Base-by-base conservation (phyloP, 1,139 yeast genomes). In the Blastobotrys buckinghamii region DNA sequence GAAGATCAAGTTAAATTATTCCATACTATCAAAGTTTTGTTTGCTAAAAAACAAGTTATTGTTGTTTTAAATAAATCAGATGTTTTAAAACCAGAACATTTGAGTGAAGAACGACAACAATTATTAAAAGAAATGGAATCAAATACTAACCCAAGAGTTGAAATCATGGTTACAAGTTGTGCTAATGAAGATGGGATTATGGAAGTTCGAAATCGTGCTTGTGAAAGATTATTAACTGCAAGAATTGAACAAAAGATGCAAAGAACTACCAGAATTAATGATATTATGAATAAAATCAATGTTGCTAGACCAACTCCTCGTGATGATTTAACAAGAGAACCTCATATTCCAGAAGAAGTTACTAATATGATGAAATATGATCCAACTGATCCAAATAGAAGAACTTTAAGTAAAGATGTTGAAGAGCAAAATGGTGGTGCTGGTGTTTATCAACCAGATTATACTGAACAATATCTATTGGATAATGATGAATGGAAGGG, bases 401-500 rank as follows among this genome's bases (percentile, higher is more conserved):
- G 92, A 64, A 76, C 65, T 58, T 76, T 92, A 63, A 89, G 95
- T 39, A 80, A 87, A 64, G 98, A 92, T 64, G 75, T 89, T 55
- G 98, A 92, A 72, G 84, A 78, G 42, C 96, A 86, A 67, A 88
- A 92, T 61, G 98, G 98, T 64, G 98, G 98, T 66, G 97, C 98
- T 29, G 98, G 98, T 76, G 98, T 92, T 36, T 92, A 74, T 76
- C 92, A 89, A 72, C 81, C 92, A 63, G 88, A 94, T 73, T 77
- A 90, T 72, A 87, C 89, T 70, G 97, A 90, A 62, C 84, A 84
- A 61, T 92, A 92, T 71, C 62, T 92, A 53, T 76, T 92, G 59
- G 98, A 92, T 59, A 94, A 94, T 64, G 97, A 90, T 42, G 95
- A 87, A 55, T 92, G 99, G 99, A 92, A 92, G 78, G 80, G 88